Conservation (phyloP, 192 early-diverging fungal genomes). For the Gonapodya sp. region DNA sequence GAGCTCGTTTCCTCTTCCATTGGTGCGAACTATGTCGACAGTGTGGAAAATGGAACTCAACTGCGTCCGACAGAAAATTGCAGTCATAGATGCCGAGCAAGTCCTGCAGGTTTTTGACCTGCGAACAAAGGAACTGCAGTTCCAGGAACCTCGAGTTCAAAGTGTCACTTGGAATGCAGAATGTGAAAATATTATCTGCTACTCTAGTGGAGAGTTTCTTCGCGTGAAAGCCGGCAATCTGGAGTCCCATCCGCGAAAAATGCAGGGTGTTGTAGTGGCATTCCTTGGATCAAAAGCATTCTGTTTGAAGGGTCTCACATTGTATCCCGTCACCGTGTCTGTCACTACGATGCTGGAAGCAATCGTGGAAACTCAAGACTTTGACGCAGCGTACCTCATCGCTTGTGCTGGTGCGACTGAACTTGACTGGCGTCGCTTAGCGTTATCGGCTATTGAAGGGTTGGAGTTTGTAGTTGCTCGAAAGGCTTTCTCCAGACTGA, state of each 20-base stretch:
- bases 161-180: slow-evolving; percentile 50
- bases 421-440: slow-evolving; percentile 40
- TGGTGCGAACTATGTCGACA: slow-evolving; percentile 31
- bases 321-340: slow-evolving; percentile 41
- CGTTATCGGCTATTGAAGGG: slow-evolving; percentile 32
- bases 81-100: slow-evolving; percentile 46
- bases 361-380: slow-evolving; percentile 40
- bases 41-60: slow-evolving; percentile 42
- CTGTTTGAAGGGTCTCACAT: slow-evolving; percentile 35
- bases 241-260: slow-evolving; percentile 36
- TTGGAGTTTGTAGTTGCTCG: slow-evolving; percentile 35
- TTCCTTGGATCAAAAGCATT: slow-evolving; percentile 47
- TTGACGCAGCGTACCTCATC: slow-evolving; percentile 30
- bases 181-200: slow-evolving; percentile 42
- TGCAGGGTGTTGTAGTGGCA: slow-evolving; percentile 47
- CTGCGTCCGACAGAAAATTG: slow-evolving; percentile 32
- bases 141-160: slow-evolving; percentile 47
- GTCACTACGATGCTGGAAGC: slow-evolving; percentile 35
- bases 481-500: slow-evolving; percentile 34
- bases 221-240: slow-evolving; percentile 42
- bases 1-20: slow-evolving; percentile 42
- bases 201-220: slow-evolving; percentile 32
- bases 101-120: slow-evolving; percentile 40
- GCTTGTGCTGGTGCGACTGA: slow-evolving; percentile 48
- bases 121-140: slow-evolving; percentile 39